Base-by-base conservation (phyloP, 352 stramenopile species). In the Globisporangium polare region DNA sequence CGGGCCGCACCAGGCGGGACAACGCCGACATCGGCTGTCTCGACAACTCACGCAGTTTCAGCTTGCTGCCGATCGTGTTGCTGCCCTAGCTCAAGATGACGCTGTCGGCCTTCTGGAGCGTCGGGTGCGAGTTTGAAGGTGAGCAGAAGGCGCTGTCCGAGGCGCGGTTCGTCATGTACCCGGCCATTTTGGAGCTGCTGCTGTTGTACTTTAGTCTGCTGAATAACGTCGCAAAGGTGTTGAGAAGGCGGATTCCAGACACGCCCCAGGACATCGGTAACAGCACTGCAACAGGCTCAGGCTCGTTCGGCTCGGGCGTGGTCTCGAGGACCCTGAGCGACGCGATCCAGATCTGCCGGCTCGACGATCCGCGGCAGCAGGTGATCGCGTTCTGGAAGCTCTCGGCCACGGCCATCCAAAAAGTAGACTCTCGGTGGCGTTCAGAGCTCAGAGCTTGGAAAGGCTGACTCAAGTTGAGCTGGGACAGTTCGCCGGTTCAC, bases 111-210 rank as follows among this genome's bases (percentile, higher is more conserved):
- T 85, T 85, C 45, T 84, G 60, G 60, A 74, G 67, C 3, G 60
- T 68, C 22, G 78, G 74, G 0, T 80, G 67, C 3, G 17, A 50
- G 49, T 86, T 84, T 42, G 72, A 88, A 37, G 78, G 76, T 7
- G 66, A 81, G 17, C 74, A 86, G 42, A 56, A 47, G 12, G 68
- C 59, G 24, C 63, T 88, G 13, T 72, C 68, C 9, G 72, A 84
- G 35, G 66, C 69, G 5, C 83, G 74, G 70, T 83, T 77, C 52
- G 65, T 72, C n/a, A 70, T 86, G 15, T 88, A 84, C 47, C 73
- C 72, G 0, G 60, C 62, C 2, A 66, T 86, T 26, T 56, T 49
- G 13, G 78, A 84, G 62, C 59, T 74, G 9, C 52, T 71, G 6
- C 61, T 84, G 1, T 55, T 85, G 4, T 72, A 68, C 46, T 85